Evolutionary conservation across 1,139 yeast species (phyloP).

Genomic region (Taiozyma sp.): DNA sequence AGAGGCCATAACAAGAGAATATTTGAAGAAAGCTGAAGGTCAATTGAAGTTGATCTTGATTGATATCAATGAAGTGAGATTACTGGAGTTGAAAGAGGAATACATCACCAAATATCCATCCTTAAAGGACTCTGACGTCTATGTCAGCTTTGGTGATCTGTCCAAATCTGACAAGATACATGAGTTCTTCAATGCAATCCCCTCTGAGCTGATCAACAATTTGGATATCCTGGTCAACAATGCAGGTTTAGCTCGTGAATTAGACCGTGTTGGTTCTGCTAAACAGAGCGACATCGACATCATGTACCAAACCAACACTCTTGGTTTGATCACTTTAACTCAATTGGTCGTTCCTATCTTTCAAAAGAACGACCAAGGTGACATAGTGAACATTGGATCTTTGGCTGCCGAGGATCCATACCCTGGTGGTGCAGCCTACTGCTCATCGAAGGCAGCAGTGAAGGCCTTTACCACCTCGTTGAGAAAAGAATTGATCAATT

Average conservation of each 20-base stretch:
- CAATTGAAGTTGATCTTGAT: constrained; percentile 17
- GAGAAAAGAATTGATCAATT: constrained; percentile 62
- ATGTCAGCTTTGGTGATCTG: constrained; percentile 17
- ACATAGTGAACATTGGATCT: constrained; percentile 66
- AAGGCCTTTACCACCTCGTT: constrained; percentile 59
- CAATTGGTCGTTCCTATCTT: constrained; percentile 52
- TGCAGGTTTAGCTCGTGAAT: constrained; percentile 70
- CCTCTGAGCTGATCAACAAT: constrained; percentile 40
- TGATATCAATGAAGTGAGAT: constrained; percentile 12
- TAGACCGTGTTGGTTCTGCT: constrained; percentile 50
- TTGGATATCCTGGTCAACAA: constrained; percentile 59
- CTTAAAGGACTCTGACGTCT: constrained; percentile 7
- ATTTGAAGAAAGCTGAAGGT: constrained; percentile 13
- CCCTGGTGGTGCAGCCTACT: constrained; percentile 73
- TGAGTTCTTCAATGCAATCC: constrained; percentile 34
- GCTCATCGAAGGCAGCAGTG: constrained; percentile 71
- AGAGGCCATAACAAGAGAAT: constrained; percentile 15
- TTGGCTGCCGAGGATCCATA: constrained; percentile 77
- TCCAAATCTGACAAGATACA: constrained; percentile 37
- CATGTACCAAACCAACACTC: constrained; percentile 59
- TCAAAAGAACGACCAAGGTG: constrained; percentile 45
- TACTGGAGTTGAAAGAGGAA: constrained; percentile 15
- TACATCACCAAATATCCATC: constrained; percentile 23
- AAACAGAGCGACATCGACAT: constrained; percentile 43
- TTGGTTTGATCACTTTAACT: constrained; percentile 54